Percentiles rank a stretch among this genome's conserved stretches.
Evolutionary conservation across 352 stramenopile species (phyloP).

Genomic region (Hyaloperonospora arabidopsidis): DNA sequence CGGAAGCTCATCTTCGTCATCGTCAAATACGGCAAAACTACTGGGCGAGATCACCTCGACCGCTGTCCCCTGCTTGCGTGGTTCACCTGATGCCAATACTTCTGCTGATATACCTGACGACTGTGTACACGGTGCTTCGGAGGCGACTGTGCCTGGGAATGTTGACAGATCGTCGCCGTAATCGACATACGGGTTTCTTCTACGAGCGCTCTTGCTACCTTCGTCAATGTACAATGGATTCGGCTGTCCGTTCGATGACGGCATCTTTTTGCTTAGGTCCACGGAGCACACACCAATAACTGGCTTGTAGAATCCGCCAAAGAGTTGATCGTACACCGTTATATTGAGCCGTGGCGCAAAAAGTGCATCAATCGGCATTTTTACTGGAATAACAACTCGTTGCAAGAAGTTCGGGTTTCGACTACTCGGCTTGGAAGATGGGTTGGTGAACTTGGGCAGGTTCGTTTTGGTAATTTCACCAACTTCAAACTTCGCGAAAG

Average conservation of each 20-base stretch:
- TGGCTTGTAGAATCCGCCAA: slow-evolving; percentile 80
- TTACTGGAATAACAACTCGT: slow-evolving; percentile 72
- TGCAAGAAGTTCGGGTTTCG: slow-evolving; percentile 87
- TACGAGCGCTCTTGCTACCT: slow-evolving; percentile 19
- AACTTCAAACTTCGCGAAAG: slow-evolving; percentile 82
- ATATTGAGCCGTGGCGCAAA: slow-evolving; percentile 83
- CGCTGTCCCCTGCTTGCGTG: slow-evolving; percentile 6
- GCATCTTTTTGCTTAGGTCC: slow-evolving; percentile 69
- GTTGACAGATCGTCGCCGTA: slow-evolving; percentile 47
- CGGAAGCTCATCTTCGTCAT: slow-evolving; percentile 56
- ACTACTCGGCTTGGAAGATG: slow-evolving; percentile 67
- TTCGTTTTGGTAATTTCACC: slow-evolving; percentile 55
- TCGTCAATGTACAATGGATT: slow-evolving; percentile 51
- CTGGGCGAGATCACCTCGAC: slow-evolving; percentile 17
- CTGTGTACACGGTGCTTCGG: slow-evolving; percentile 11
- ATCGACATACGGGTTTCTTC: slow-evolving; percentile 63
- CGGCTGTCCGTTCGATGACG: slow-evolving; percentile 50
- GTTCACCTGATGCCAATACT: slow-evolving; percentile 4
- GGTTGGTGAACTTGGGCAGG: slow-evolving; percentile 60
- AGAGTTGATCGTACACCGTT: slow-evolving; percentile 72
- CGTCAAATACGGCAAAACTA: slow-evolving; percentile 30
- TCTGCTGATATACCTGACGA: slow-evolving; percentile 5
- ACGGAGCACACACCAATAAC: slow-evolving; percentile 71
- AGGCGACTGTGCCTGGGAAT: slow-evolving; percentile 41
- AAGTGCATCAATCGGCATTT: slow-evolving; percentile 75